phyloP scores from a whole-genome alignment of 1,139 yeast species.

The Petasospora rhodanensis region DNA sequence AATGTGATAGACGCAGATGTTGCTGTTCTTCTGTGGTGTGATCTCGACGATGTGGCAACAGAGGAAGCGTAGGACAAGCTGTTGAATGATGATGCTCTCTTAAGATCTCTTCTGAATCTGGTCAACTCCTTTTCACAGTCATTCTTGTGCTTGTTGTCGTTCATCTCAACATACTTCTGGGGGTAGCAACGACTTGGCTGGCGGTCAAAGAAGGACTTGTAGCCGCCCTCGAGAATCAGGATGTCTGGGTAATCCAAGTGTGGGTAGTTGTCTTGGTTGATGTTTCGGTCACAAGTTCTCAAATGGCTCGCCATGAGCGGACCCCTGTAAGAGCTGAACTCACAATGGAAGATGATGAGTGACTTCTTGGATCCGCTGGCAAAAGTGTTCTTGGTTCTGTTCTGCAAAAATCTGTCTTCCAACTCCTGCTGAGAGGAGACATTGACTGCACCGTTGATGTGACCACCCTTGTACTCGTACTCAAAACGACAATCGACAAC shows the following conservation, averaged over 20 bases:
- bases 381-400: slow-evolving; percentile 10
- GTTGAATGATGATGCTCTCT: slow-evolving; percentile 36
- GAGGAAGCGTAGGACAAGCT: slow-evolving; percentile 26
- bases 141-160: slow-evolving; percentile 60
- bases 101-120: slow-evolving; percentile 58
- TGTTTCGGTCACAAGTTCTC: slow-evolving; percentile 73
- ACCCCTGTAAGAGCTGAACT: slow-evolving; percentile 87
- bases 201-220: slow-evolving; percentile 65
- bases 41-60: slow-evolving; percentile 14
- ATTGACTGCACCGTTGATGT: slow-evolving; percentile 78
- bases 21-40: slow-evolving; percentile 22
- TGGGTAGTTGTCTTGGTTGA: slow-evolving; percentile 76
- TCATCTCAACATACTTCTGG: slow-evolving; percentile 82
- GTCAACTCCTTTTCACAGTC: slow-evolving; percentile 71
- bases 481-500: slow-evolving; percentile 88
- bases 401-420: slow-evolving; percentile 43
- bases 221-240: slow-evolving; percentile 86
- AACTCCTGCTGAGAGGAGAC: slow-evolving; percentile 66
- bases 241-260: slow-evolving; percentile 81
- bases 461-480: slow-evolving; percentile 92
- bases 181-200: slow-evolving; percentile 60
- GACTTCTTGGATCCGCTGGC: slow-evolving; percentile 27
- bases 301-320: slow-evolving; percentile 88
- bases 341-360: slow-evolving; percentile 85
- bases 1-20: slow-evolving; percentile 17